Conservation (phyloP, 768 basidiomycete species). For the Tephrocybe sp. region DNA sequence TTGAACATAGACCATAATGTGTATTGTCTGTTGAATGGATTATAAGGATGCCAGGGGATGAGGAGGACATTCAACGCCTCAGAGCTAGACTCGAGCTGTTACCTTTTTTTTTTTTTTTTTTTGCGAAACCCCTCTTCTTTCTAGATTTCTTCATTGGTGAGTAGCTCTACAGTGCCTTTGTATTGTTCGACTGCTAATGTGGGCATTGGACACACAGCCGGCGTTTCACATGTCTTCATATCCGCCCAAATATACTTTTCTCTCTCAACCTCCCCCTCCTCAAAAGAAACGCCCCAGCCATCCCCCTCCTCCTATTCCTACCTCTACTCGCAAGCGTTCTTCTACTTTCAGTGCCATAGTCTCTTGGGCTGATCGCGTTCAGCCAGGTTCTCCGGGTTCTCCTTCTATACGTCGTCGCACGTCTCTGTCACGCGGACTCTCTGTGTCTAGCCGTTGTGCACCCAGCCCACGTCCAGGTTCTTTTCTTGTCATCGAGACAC, state of each 20-base stretch:
- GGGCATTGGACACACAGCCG: background rate
- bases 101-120: background rate
- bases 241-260: conserved; percentile 35
- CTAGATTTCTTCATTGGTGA: background rate
- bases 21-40: conserved; percentile 2
- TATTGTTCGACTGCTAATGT: conserved; percentile 10
- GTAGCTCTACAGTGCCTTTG: background rate
- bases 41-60: background rate
- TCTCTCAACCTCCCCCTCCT: conserved; percentile 38
- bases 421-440: conserved; percentile 23
- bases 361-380: conserved; percentile 63
- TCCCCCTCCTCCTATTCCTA: conserved; percentile 26
- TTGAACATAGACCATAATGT: background rate
- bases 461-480: conserved; percentile 33
- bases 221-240: conserved; percentile 6
- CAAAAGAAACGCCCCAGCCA: conserved; percentile 31
- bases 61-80: conserved; percentile 1
- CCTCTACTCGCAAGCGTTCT: conserved; percentile 24
- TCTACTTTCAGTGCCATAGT: conserved; percentile 48
- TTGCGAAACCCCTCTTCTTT: background rate
- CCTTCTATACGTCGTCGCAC: conserved; percentile 34
- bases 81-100: conserved; percentile 15
- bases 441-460: conserved; percentile 20
- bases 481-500: conserved; percentile 43
- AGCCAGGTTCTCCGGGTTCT: conserved; percentile 64